These are phyloP conservation scores for Penicillium occitanis DNA, from an alignment of 2,329 filamentous ascomycete species.

Conservation along the genomic window DNA sequence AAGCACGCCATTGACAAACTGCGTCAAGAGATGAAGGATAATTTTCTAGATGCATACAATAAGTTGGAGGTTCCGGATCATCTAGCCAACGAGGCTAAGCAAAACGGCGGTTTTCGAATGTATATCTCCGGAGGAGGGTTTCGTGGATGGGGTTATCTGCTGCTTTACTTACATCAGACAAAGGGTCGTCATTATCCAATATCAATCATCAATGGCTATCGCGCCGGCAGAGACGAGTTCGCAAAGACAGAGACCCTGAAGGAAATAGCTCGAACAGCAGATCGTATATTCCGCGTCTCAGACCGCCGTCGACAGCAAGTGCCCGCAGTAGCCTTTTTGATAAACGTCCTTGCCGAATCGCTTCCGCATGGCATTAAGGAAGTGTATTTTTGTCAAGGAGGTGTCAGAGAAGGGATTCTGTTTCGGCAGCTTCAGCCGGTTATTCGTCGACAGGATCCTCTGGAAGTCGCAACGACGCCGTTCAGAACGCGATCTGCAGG, in stretches of 20 bases:
- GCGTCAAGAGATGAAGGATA: constrained; percentile 55
- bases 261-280: constrained; percentile 37
- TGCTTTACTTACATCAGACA: constrained; percentile 69
- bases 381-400: constrained; percentile 82
- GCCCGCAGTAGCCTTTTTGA: constrained; percentile 75
- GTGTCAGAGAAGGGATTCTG: constrained; percentile 79
- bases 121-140: constrained; percentile 91
- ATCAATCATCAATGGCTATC: constrained; percentile 77
- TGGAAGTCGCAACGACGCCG: constrained; percentile 60
- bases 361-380: constrained; percentile 66
- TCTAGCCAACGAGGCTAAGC: constrained; percentile 46
- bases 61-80: constrained; percentile 57
- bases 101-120: constrained; percentile 60
- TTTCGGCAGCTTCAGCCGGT: constrained; percentile 65
- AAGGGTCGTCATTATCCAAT: constrained; percentile 75
- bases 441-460: constrained; percentile 65
- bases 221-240: constrained; percentile 63
- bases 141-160: constrained; percentile 85
- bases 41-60: constrained; percentile 62
- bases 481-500: constrained; percentile 52
- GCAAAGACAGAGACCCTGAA: constrained; percentile 50
- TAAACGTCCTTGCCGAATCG: constrained; percentile 69
- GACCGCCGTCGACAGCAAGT: constrained; percentile 77
- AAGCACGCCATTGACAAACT: constrained; percentile 34
- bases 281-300: constrained; percentile 67